Evolutionary conservation across 2,329 filamentous ascomycete species (phyloP), one percentile per base, ranked within the genome.

Genomic region (Chrysosporium queenslandicum): DNA sequence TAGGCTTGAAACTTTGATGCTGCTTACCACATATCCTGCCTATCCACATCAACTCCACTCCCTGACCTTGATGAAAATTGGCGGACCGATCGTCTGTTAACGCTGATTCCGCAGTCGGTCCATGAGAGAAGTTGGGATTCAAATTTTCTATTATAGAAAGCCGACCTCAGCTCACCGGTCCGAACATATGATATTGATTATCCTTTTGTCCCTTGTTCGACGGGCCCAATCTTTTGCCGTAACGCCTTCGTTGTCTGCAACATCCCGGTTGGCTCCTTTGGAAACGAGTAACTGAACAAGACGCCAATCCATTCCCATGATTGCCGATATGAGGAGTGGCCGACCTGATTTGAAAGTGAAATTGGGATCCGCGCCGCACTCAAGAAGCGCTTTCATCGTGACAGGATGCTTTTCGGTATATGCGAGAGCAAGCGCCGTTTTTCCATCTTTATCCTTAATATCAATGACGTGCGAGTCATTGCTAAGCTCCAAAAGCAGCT

Each of bases 371-470:
- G 42, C 23, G 14, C 42, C 42, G 12, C 12, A 9, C 18, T 45
- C 42, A 9, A 45, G 42, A 12, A 45, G 42, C 21, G 23, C 42
- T 5, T 7, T 45, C 27, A 14, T 25, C 8, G 42, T 45, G 12
- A 45, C 30, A 29, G 12, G 25, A 11, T 45, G 42, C 6, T 45
- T 45, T 16, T 45, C 42, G 14, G 42, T 45, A 16, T 45, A 45
- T 45, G 42, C 42, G 9, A 45, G 25, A 29, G 42, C 42, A 45
- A 45, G 42, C 11, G 42, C 42, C 23, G 42, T 45, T 14, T 45
- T 45, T 8, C 4, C 42, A 45, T 45, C 42, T 45, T 32, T 45
- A 16, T 45, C 42, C 27, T 18, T 45, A 3, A 45, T 4, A 30
- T 45, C 42, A 16, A 45, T 18, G 4, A 45, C n/a, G n/a, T 45